Evolutionary conservation across 2,329 filamentous ascomycete genomes (phyloP).

Genomic region (Fusarium ramigenum): DNA sequence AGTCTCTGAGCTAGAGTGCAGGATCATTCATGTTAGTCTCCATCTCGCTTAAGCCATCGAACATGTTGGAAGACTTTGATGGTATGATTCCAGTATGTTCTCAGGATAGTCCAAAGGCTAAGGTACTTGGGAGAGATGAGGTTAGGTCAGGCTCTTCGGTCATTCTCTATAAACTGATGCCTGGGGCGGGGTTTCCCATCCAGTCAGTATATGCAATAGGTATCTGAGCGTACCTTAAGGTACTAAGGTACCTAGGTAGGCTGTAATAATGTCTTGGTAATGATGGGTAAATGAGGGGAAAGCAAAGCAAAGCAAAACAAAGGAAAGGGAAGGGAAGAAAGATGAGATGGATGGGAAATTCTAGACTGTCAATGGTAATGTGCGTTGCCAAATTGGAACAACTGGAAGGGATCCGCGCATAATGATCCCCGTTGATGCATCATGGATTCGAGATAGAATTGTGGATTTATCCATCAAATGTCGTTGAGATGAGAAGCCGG

Average conservation of each 20-base stretch:
- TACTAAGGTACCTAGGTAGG: no score
- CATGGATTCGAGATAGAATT: conserved; percentile 24
- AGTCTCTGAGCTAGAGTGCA: not conserved
- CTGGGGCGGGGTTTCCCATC: conserved; percentile 20
- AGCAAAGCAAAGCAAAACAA: not conserved
- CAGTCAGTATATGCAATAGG: not conserved
- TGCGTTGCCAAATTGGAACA: conserved; percentile 9
- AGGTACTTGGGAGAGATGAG: not conserved
- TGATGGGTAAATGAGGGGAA: not conserved
- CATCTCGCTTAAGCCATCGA: not conserved
- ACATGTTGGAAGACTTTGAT: not conserved
- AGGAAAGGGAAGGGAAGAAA: not conserved
- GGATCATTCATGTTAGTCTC: not conserved
- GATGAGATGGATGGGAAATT: not conserved
- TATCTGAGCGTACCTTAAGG: not conserved
- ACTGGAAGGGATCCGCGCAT: conserved; percentile 24
- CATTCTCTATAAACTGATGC: conserved; percentile 25
- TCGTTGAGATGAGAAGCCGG: conserved; percentile 1
- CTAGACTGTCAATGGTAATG: conserved; percentile 4
- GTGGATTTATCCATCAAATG: conserved; percentile 6
- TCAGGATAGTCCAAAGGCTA: not conserved
- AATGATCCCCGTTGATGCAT: conserved; percentile 10
- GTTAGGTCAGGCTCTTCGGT: not conserved
- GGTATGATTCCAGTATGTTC: not conserved
- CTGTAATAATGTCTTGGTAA: conserved; percentile 1